Base-by-base conservation (phyloP, 75 land plant genomes). In the Sequoia sempervirens region DNA sequence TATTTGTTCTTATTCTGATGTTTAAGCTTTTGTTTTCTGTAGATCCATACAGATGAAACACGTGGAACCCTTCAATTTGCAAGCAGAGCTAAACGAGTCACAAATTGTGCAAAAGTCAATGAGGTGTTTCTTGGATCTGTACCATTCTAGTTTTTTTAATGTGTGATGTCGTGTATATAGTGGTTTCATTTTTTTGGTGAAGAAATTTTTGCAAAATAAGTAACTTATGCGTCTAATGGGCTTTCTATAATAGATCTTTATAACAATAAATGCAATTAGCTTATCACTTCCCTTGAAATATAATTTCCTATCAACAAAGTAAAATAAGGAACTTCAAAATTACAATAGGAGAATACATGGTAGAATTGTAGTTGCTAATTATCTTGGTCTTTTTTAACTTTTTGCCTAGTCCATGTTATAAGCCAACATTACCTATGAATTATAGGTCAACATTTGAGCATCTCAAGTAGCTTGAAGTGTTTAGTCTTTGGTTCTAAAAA, bases 71-170 rank as follows among this genome's bases (percentile, higher is more conserved):
- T 98, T 52, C 97, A 93, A 68, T 98, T 98, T 90, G 99, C 99
- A 36, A 96, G 95, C 88, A 92, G 99, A 84, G 99, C 99, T 64
- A 98, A 98, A 79, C 88, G 93, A 75, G 96, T 98, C 46, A 93
- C 99, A 75, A 98, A 93, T 73, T 98, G 99, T 83, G 99, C 91
- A 26, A 96, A 98, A 94, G 99, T 98, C 36, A 98, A 98, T 87
- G 99, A 98, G 93, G 99, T 98, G 4, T 37, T 72, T 72, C 81
- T 53, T 6, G 17, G 52, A 64, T 80, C 54, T 23, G 9, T 32
- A 40, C 13, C 13, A n/a, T 78, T 40, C 13, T 78, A n/a, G 9
- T 61, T n/a, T 52, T 82, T 47, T 78, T 11, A 45, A 3, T 47
- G 80, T 45, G 80, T 11, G n/a, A n/a, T 70, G 73, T 8, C 32